Evolutionary conservation across 129 eudicot species (phyloP).

Genomic region (Dittrichia graveolens): DNA sequence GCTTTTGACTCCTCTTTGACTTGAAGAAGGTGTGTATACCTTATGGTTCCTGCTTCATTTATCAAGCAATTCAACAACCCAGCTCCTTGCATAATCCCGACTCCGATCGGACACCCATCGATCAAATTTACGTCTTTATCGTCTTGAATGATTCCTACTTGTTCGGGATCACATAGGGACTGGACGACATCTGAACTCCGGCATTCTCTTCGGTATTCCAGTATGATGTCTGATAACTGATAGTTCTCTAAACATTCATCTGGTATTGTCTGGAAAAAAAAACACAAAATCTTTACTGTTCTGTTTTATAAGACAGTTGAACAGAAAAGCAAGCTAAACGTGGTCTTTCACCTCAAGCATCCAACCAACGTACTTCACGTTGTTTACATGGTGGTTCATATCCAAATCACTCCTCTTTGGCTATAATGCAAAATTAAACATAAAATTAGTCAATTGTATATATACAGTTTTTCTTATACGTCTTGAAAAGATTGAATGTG

Average conservation of each 20-base stretch:
- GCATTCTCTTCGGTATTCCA: conserved; percentile 88
- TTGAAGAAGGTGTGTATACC: conserved; percentile 70
- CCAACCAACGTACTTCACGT: conserved; percentile 86
- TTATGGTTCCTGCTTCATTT: conserved; percentile 34
- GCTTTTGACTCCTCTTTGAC: conserved; percentile 51
- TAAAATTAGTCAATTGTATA: not conserved
- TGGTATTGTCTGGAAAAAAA: conserved; percentile 59
- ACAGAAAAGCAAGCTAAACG: not conserved
- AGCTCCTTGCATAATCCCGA: conserved; percentile 25
- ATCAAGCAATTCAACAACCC: conserved; percentile 45
- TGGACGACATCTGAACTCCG: conserved; percentile 72
- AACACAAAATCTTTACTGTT: not conserved
- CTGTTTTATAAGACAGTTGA: not conserved
- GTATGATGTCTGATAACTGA: conserved; percentile 51
- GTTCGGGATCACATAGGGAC: conserved; percentile 71
- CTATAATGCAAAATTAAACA: conserved; percentile 34
- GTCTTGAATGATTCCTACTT: conserved; percentile 38
- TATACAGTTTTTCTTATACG: not conserved
- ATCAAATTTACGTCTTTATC: conserved; percentile 17
- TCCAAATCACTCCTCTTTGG: conserved; percentile 91
- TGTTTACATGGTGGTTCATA: conserved; percentile 92
- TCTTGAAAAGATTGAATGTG: no score
- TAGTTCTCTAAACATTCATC: conserved; percentile 63
- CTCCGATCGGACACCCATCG: conserved; percentile 42
- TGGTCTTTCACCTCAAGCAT: conserved; percentile 78